Conservation (phyloP, 2,329 filamentous ascomycete genomes). For the Emydomyces testavorans region DNA sequence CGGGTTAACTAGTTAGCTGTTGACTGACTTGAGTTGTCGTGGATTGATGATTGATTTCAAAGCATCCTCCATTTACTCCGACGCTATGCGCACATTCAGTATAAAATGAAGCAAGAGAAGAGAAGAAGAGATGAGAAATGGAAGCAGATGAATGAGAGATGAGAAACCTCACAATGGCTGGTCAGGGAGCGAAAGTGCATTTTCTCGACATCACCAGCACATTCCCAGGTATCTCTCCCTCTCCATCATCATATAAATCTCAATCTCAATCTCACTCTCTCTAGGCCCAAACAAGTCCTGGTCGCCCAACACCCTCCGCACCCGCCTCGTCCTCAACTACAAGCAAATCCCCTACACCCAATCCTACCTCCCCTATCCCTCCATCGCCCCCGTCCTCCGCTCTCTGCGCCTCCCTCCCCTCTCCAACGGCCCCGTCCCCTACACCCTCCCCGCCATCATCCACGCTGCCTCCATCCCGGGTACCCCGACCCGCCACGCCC, state of each 20-base stretch:
- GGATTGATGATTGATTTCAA: too few relatives aligned
- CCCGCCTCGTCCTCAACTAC: constrained; percentile 34
- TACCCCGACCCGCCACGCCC: constrained; percentile 4
- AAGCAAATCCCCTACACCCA: constrained; percentile 33
- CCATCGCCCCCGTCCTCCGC: constrained; percentile 31
- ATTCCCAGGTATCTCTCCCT: constrained; percentile 3
- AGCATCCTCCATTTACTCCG: too few relatives aligned
- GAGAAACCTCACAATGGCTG: too few relatives aligned
- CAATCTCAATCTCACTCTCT: not conserved
- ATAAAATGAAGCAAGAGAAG: too few relatives aligned
- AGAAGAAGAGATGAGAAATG: not conserved
- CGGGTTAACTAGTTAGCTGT: too few relatives aligned
- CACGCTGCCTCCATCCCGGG: constrained; percentile 23
- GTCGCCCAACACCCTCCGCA: constrained; percentile 32
- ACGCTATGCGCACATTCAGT: too few relatives aligned
- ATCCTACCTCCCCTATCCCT: constrained; percentile 32
- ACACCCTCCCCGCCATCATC: constrained; percentile 33
- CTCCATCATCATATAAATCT: not conserved
- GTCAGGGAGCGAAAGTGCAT: constrained; percentile 13
- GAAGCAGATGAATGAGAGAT: too few relatives aligned
- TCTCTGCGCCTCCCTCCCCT: constrained; percentile 13
- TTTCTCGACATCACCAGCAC: constrained; percentile 16
- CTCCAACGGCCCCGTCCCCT: constrained; percentile 15
- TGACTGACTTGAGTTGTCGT: too few relatives aligned
- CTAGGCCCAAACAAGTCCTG: constrained; percentile 13